Evolutionary conservation across 225 moss, liverwort and hornwort genomes (phyloP), one percentile per base, ranked within the genome.

Genomic region (Marchantia polymorpha): DNA sequence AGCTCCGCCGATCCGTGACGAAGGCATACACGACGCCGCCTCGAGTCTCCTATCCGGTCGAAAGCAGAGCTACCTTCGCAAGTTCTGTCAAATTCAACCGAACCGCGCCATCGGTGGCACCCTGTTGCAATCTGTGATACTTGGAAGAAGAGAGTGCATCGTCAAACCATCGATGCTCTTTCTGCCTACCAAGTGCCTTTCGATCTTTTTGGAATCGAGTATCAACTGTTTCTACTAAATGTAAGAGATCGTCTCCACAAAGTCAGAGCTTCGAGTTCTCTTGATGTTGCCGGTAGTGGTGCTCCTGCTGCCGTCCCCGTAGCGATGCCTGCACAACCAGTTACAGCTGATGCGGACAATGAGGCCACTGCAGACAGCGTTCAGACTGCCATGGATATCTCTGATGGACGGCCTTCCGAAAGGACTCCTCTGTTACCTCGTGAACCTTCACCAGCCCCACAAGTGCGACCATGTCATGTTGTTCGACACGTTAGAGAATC

Each of bases 171-270:
- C 8, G 94, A 94, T 66, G 94, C 92, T 0, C 65, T 99, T 15
- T 77, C 92, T 79, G 94, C 97, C 10, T 95, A 93, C 85, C 97
- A 99, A 90, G 93, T 99, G 1, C 93, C 97, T 51, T 94, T 99
- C 17, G 97, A 99, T 80, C 83, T 99, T 27, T 95, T 99, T 39
- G 97, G 93, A 75, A 99, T 94, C 14, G 97, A 99, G 75, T 94
- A 99, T 80, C 93, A 93, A 73, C 90, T 92, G 19, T 99, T 99
- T 85, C 86, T 99, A 55, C 72, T 95, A 84, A 91, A 90, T 79
- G 97, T 99, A 14, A 82, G 97, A 90, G 97, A 99, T 79, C 87
- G 85, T 31, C 85, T 99, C 80, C 97, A 92, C 10, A 94, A 93
- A 52, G 51, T 83, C 15, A 77, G 70, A 76, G 52, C 81, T 76